A percentile compares a stretch with the other conserved stretches of the same genome.
These are phyloP conservation scores for Stylonectria norvegica DNA, from an alignment of 2,329 filamentous ascomycete genomes.

Conservation along the genomic window DNA sequence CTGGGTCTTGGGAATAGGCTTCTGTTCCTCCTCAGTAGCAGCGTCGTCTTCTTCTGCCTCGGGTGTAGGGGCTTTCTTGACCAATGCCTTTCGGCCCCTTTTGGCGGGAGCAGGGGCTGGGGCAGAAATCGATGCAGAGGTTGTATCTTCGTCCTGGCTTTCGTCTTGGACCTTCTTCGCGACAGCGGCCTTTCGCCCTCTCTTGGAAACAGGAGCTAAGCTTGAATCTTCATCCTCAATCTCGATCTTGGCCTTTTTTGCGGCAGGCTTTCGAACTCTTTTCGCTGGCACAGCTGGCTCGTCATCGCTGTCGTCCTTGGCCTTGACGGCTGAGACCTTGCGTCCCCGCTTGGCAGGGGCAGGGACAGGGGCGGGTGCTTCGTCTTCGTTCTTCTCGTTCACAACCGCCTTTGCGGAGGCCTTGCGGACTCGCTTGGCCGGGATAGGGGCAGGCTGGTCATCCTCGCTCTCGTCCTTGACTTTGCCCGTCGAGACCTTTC, in stretches of 20 bases:
- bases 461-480: slow-evolving; percentile 21
- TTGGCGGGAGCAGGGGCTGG: slow-evolving; percentile 9
- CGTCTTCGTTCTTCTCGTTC: slow-evolving; percentile 14
- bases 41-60: slow-evolving; percentile 17
- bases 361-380: slow-evolving; percentile 1
- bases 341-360: slow-evolving; percentile 9
- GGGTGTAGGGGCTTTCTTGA: slow-evolving; percentile 13
- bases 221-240: slow-evolving; percentile 18
- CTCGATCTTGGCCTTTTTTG: slow-evolving; percentile 5
- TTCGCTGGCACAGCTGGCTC: slow-evolving; percentile 18
- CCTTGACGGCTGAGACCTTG: slow-evolving; percentile 6
- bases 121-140: no score
- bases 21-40: slow-evolving; percentile 21
- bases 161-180: slow-evolving; percentile 18
- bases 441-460: slow-evolving; percentile 11
- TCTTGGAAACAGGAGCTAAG: no score
- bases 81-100: slow-evolving; percentile 15
- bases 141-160: slow-evolving; percentile 16
- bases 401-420: slow-evolving; percentile 8
- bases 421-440: slow-evolving; percentile 4
- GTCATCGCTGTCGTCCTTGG: slow-evolving; percentile 7
- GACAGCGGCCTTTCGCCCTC: slow-evolving; percentile 9
- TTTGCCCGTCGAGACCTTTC: slow-evolving; percentile 15
- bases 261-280: no score
- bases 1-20: slow-evolving; percentile 33